Base-by-base conservation (phyloP, 352 stramenopile species). In the Saprolegnia parasitica region DNA sequence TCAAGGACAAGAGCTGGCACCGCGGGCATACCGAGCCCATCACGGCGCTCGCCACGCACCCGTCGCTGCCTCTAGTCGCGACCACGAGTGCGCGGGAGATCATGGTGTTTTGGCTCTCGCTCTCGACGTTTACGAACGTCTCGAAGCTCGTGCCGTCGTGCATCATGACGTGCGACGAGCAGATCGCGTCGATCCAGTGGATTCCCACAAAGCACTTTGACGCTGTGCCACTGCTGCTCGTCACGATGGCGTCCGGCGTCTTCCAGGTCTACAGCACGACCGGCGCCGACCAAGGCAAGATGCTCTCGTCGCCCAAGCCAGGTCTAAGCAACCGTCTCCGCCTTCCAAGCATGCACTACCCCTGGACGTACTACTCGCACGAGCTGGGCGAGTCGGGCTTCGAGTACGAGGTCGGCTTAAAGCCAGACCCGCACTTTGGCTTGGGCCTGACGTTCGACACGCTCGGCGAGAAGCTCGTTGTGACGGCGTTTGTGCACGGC, bases 1-100 rank as follows among this genome's bases (percentile, higher is more conserved):
- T 93, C 49, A 83, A 88, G 56, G 86, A 88, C 71, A 93, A 91
- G 67, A 89, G 79, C 21, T 93, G 86, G 86, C 89, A 90, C 52
- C 77, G 86, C 20, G 84, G 79, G 71, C 86, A 93, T 54, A 55
- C 83, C n/a, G 82, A 81, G 8, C 80, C 78, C 0, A 90, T 92
- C 39, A 76, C 78, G 20, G 83, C 84, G n/a, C 73, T 94, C 0
- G 81, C 86, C 0, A 77, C 84, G 8, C 86, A 94, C 70, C 86
- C 86, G 1, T 93, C 84, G 11, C 71, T 94, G 9, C 86, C 86
- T 10, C 68, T 94, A 18, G 68, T 94, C 60, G 86, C 83, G 16
- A 91, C 81, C 45, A 80, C 91, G 5, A 84, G 88, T 61, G 42
- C 66, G 15, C 67, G 83, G 65, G 84, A 91, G 73, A 79, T 94